Base-by-base conservation (phyloP, 352 stramenopile species). In the Pythium aquatile region DNA sequence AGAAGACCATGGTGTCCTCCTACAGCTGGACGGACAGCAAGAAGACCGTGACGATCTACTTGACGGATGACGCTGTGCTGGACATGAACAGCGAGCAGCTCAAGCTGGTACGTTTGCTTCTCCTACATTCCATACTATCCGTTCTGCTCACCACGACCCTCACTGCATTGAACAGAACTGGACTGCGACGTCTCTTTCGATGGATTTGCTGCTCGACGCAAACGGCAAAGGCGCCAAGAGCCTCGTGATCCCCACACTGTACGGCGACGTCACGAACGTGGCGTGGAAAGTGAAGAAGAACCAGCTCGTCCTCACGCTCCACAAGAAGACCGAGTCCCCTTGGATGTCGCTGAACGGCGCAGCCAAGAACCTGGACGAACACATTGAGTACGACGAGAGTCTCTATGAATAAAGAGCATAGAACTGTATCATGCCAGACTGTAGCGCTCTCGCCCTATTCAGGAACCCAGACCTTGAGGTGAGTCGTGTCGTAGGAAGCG, bases 351-450 rank as follows among this genome's bases (percentile, higher is more conserved):
- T 95, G 28, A 95, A 95, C 51, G 83, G 78, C 57, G 87, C 87
- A 1, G 81, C 83, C 16, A 93, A 89, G 69, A 87, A 89, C 44
- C 72, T 95, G 64, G 83, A 93, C 58, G 77, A 90, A 17, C 85
- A 95, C 74, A 91, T 95, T 49, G 75, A 93, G 59, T 95, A 95
- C 72, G 85, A 95, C 55, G 77, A 88, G 24, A 88, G 81, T 59
- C 62, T 95, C 32, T 95, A 84, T 59, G 85, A 93, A 30, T 93
- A 77, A 75, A 30, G 61, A 57, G 53, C 20, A 42, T 29, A 24
- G n/a, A 10, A 56, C 39, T 24, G 30, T 28, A 28, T 5, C 17
- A 11, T 35, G 32, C 5, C 32, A 35, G 32, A 17, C 33, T 9
- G 55, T 7, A 54, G 20, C 20, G 20, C 20, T 24, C 20, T 24